Conservation (phyloP, 1,139 yeast species). For the Taphrina populina region DNA sequence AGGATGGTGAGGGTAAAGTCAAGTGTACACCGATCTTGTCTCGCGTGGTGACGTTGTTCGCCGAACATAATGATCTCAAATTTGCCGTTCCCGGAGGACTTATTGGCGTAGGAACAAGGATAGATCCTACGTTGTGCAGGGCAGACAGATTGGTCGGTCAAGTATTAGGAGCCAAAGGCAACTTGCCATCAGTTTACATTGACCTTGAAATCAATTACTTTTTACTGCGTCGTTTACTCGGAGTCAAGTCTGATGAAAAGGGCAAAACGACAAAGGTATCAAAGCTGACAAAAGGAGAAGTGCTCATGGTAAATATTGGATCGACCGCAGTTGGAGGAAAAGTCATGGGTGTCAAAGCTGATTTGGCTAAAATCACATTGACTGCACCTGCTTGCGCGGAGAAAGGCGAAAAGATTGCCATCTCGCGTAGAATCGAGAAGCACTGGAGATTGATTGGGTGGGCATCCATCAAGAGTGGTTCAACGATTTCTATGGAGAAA, state of each 20-base stretch:
- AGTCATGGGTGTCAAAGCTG: slow-evolving; percentile 96
- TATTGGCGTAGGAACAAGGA: slow-evolving; percentile 98
- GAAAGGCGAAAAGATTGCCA: slow-evolving; percentile 94
- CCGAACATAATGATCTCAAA: slow-evolving; percentile 95
- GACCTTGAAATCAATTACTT: slow-evolving; percentile 97
- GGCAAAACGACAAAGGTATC: slow-evolving; percentile 96
- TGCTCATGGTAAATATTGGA: slow-evolving; percentile 97
- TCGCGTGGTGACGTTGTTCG: slow-evolving; percentile 87
- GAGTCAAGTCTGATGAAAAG: slow-evolving; percentile 97
- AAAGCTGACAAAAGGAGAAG: slow-evolving; percentile 90
- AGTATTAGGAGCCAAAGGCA: slow-evolving; percentile 96
- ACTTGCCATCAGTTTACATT: slow-evolving; percentile 91
- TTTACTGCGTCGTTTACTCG: slow-evolving; percentile 91
- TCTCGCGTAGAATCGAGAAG: slow-evolving; percentile 98
- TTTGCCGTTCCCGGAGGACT: slow-evolving; percentile 99
- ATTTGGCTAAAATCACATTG: slow-evolving; percentile 96
- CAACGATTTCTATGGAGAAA: slow-evolving; percentile 19
- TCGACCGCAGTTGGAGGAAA: slow-evolving; percentile 99
- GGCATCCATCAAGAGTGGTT: slow-evolving; percentile 69
- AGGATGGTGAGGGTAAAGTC: slow-evolving; percentile 77
- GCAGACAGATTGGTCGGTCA: slow-evolving; percentile 99
- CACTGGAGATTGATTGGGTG: slow-evolving; percentile 99
- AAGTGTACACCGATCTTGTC: slow-evolving; percentile 96
- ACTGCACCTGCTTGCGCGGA: slow-evolving; percentile 99
- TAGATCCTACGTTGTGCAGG: slow-evolving; percentile 97